These are phyloP conservation scores for Flaveria robusta DNA, from an alignment of 129 eudicot species.

Conservation along the genomic window DNA sequence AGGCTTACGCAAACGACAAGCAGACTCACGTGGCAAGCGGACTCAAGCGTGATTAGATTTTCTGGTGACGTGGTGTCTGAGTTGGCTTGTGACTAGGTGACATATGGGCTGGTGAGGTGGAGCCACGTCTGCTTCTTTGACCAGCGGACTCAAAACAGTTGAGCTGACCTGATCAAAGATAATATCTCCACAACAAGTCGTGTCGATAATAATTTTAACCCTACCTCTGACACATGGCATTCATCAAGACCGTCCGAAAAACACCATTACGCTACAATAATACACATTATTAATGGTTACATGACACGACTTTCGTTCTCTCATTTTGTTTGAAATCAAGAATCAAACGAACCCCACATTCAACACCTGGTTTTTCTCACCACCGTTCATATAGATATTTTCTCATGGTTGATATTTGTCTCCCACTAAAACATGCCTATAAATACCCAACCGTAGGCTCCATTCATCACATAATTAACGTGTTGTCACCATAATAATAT, in stretches of 20 bases:
- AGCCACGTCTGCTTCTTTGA: too few relatives aligned
- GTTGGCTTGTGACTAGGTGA: too few relatives aligned
- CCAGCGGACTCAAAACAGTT: too few relatives aligned
- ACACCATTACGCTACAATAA: neutral
- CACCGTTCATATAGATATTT: slow-evolving; percentile 33
- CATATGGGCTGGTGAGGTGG: too few relatives aligned
- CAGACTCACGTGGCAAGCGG: too few relatives aligned
- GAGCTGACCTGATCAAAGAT: too few relatives aligned
- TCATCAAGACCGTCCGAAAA: neutral
- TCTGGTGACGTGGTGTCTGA: too few relatives aligned
- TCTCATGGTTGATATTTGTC: slow-evolving; percentile 27
- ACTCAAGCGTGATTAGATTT: too few relatives aligned
- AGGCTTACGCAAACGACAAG: too few relatives aligned
- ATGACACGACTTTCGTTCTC: neutral
- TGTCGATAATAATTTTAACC: neutral
- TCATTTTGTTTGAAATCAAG: slow-evolving; percentile 1
- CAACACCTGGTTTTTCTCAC: slow-evolving; percentile 36
- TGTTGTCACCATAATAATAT: slow-evolving; percentile 14
- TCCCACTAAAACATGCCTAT: slow-evolving; percentile 27
- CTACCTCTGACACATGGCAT: neutral
- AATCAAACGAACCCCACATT: slow-evolving; percentile 17
- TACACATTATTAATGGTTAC: neutral
- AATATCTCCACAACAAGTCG: neutral
- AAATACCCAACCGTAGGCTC: slow-evolving; percentile 20
- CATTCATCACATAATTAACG: slow-evolving; percentile 16